phyloP scores from a whole-genome alignment of 495 filamentous ascomycete genomes.

The Cercophora newfieldiana region DNA sequence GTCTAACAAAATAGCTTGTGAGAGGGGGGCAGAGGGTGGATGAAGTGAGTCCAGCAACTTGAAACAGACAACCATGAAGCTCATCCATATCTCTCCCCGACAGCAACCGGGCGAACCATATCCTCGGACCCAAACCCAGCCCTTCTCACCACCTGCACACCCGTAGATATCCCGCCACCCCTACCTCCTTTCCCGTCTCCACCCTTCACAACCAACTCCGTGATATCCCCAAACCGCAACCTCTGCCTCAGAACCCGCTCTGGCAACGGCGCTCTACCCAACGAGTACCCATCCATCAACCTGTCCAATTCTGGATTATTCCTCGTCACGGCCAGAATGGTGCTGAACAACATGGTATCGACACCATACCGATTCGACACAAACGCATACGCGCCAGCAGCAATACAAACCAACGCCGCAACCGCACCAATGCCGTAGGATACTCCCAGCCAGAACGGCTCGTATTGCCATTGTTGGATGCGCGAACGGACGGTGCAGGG shows the following conservation, averaged over 20 bases:
- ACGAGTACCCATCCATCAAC: conserved; percentile 13
- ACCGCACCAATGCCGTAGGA: conserved; percentile 2
- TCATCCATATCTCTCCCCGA: too few relatives aligned
- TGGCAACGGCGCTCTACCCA: conserved; percentile 11
- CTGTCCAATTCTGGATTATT: conserved; percentile 10
- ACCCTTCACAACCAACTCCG: neutral
- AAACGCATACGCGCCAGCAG: conserved; percentile 2
- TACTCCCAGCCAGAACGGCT: conserved; percentile 12
- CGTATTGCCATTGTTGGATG: conserved; percentile 10
- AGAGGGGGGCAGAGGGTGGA: too few relatives aligned
- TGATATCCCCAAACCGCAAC: conserved; percentile 15
- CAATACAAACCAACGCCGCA: neutral
- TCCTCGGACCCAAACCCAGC: too few relatives aligned
- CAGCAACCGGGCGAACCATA: too few relatives aligned
- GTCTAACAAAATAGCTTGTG: too few relatives aligned
- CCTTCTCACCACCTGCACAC: too few relatives aligned
- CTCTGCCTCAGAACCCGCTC: neutral
- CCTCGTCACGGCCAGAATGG: conserved; percentile 9
- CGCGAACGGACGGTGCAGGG: conserved; percentile 1
- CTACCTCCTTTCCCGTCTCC: neutral
- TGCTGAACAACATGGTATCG: conserved; percentile 11
- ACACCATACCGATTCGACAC: conserved; percentile 15
- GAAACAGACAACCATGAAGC: too few relatives aligned
- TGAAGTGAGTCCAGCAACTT: too few relatives aligned
- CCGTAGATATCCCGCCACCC: too few relatives aligned